Conservation (phyloP, 331 rosid species). For the Malus hybrid region DNA sequence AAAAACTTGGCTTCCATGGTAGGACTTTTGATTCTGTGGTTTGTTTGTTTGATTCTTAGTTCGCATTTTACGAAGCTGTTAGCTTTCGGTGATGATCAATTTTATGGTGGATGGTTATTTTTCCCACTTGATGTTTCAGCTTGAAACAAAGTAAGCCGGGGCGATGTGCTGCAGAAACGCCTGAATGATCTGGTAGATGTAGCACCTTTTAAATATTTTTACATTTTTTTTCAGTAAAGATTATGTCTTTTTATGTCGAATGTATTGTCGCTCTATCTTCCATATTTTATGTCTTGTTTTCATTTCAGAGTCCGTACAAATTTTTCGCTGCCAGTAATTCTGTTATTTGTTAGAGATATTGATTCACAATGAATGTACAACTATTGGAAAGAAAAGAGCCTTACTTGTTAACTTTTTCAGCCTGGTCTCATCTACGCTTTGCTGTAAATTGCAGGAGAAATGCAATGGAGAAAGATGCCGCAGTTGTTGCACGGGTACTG, state of each 20-base stretch:
- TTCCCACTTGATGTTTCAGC: slow-evolving; percentile 40
- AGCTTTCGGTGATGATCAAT: neutral
- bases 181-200: slow-evolving; percentile 57
- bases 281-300: neutral
- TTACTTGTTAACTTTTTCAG: neutral
- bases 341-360: too few species aligned
- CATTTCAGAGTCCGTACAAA: neutral
- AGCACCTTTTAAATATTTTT: neutral
- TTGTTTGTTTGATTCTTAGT: neutral
- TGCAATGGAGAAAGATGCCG: slow-evolving; percentile 98
- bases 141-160: slow-evolving; percentile 56
- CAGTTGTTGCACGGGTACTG: slow-evolving; percentile 78
- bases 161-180: slow-evolving; percentile 47
- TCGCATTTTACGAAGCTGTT: neutral
- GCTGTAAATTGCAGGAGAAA: slow-evolving; percentile 44
- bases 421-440: neutral
- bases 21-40: neutral
- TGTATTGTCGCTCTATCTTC: neutral
- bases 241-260: neutral
- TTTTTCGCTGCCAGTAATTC: too few species aligned
- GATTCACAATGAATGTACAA: neutral
- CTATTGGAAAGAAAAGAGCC: neutral
- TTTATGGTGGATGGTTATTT: slow-evolving; percentile 14
- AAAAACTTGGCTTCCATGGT: slow-evolving; percentile 47
- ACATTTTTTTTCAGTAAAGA: neutral